phyloP scores from a whole-genome alignment of 345 rosid species.

The Syzygium jambos region DNA sequence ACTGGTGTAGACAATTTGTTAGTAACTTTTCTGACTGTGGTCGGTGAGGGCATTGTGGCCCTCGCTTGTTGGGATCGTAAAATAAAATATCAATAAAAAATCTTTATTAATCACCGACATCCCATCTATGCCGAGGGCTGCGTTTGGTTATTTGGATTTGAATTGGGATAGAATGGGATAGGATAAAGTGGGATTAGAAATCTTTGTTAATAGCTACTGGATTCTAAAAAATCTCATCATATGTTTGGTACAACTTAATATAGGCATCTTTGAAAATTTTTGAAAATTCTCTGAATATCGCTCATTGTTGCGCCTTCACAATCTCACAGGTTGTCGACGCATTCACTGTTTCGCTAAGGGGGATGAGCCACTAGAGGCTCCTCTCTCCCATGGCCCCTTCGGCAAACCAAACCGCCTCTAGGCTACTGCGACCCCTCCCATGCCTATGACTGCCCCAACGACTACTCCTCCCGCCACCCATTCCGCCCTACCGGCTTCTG shows the following conservation, averaged over 20 bases:
- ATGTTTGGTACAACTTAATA: neutral
- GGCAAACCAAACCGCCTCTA: neutral
- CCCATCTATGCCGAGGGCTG: no score
- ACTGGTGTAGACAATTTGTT: accelerated
- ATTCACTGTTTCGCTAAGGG: neutral
- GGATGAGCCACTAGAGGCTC: neutral
- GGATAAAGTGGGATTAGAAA: neutral
- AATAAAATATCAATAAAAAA: no score
- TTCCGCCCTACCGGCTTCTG: neutral
- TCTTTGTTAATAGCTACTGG: no score
- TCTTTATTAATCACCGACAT: no score
- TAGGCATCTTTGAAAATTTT: neutral
- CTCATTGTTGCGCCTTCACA: neutral
- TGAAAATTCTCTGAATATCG: no score
- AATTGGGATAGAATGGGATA: neutral
- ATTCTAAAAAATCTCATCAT: neutral
- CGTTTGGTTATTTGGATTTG: no score
- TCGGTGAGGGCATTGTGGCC: neutral
- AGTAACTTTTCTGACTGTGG: accelerated
- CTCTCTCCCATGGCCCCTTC: neutral
- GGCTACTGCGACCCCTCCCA: neutral
- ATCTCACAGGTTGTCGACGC: neutral
- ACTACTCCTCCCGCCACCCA: neutral
- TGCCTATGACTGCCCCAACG: neutral
- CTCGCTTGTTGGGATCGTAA: no score